These are phyloP conservation scores for Nothophaeocryptopus gaeumannii DNA, from an alignment of 2,329 filamentous ascomycete species.

Conservation along the genomic window DNA sequence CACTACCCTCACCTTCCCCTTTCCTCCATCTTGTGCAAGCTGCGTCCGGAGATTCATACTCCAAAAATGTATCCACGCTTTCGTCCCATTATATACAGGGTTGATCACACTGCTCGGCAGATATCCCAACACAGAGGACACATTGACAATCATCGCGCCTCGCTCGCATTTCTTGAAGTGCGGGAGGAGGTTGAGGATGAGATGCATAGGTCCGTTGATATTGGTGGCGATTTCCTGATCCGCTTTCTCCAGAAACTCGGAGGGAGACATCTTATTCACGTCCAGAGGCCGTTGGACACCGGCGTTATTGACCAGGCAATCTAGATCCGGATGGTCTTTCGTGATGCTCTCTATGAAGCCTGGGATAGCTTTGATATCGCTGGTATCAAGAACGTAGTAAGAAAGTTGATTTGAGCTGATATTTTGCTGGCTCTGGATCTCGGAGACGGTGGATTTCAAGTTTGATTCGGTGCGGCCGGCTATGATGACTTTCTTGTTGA, in stretches of 20 bases:
- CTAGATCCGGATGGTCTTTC: conserved; percentile 52
- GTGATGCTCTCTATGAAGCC: conserved; percentile 47
- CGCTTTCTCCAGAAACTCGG: conserved; percentile 49
- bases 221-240: conserved; percentile 60
- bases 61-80: conserved; percentile 59
- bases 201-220: conserved; percentile 57
- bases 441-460: conserved; percentile 43
- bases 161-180: conserved; percentile 47
- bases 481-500: conserved; percentile 53
- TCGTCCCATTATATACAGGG: conserved; percentile 59
- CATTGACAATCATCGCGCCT: conserved; percentile 51
- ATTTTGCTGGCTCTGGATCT: conserved; percentile 40
- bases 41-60: conserved; percentile 55
- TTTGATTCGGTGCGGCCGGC: conserved; percentile 56
- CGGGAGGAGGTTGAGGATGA: conserved; percentile 48
- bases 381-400: conserved; percentile 55
- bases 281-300: conserved; percentile 56
- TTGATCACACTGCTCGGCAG: conserved; percentile 54
- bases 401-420: conserved; percentile 25
- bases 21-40: conserved; percentile 39
- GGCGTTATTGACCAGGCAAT: conserved; percentile 60
- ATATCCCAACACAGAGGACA: conserved; percentile 54
- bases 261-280: conserved; percentile 37
- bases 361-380: conserved; percentile 45
- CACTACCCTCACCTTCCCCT: conserved; percentile 46